Evolutionary conservation across 2,329 filamentous ascomycete species (phyloP), one percentile per base, ranked within the genome.

Genomic region (Cladosporium phlei): DNA sequence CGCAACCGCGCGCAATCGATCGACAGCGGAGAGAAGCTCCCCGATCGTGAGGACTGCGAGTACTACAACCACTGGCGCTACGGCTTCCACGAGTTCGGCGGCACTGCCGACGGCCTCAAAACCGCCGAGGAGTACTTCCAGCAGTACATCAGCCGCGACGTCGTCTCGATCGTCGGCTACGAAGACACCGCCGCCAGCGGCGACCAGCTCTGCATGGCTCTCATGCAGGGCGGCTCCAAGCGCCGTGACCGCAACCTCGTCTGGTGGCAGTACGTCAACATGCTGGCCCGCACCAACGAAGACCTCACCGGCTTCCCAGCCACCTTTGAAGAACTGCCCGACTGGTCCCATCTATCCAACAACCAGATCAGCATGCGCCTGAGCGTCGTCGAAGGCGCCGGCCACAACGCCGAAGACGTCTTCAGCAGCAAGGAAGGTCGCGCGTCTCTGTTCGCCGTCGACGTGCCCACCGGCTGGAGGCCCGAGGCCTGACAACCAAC

Each of bases 201-300:
- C 7, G 40, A 45, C 24, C 19, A 17, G 5, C 40, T 45, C 14
- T 45, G 40, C 17, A 32, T 32, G 10, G 40, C 40, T 11, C 40
- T 22, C 24, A 45, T 45, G 40, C 40, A 45, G 24, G 40, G 40
- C 8, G 40, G 40, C 24, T 35, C 32, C 22, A 45, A 45, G 32
- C 30, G 40, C 19, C 40, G 40, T 9, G 40, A 45, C 32, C 40
- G 40, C 9, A 45, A 45, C 40, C 40, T 45, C 21, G 21, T 45
- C 40, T 45, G 40, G 40, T 45, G 40, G 40, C 40, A 45, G 16
- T 45, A 45, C 24, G 24, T 45, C 30, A 45, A 45, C 40, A 37
- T 24, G 7, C 40, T 45, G 22, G 40, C 40, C 21, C 24, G 40
- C 19, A 45, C 40, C 5, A 45, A 45, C 30, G 40, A 45, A 19